Conservation (phyloP, 78 protist genomes). For the Corallochytrium limacisporum region DNA sequence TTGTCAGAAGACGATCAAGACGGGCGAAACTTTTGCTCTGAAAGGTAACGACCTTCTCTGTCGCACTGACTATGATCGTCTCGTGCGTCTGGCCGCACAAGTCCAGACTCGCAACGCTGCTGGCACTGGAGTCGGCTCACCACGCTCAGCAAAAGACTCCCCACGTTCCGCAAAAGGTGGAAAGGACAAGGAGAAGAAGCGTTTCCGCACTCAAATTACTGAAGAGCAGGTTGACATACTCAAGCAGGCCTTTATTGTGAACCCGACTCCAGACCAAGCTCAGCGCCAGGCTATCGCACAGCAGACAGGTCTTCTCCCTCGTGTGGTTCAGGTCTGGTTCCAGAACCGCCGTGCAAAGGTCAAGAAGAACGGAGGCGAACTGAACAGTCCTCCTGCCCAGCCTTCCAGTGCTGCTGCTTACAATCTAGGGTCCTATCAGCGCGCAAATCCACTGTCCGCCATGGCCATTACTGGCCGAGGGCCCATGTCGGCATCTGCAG, state of each 20-base stretch:
- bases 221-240: not conserved
- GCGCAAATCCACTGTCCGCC: too few relatives aligned
- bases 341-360: not conserved
- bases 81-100: too few relatives aligned
- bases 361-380: not conserved
- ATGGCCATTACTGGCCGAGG: too few relatives aligned
- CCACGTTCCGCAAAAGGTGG: too few relatives aligned
- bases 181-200: too few relatives aligned
- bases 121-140: too few relatives aligned
- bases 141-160: too few relatives aligned
- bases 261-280: not conserved
- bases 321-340: not conserved
- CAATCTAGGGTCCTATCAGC: too few relatives aligned
- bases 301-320: not conserved
- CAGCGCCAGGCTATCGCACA: not conserved
- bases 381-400: too few relatives aligned
- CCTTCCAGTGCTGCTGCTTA: too few relatives aligned
- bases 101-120: too few relatives aligned
- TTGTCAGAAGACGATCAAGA: not conserved
- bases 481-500: too few relatives aligned
- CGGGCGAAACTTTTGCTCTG: constrained; percentile 6
- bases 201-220: not conserved
- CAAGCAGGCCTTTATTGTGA: not conserved
- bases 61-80: not conserved
- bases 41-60: not conserved